A percentile compares a stretch with the other conserved stretches of the same genome.
phyloP scores from a whole-genome alignment of 768 basidiomycete species.

The Boletellus ananiceps region DNA sequence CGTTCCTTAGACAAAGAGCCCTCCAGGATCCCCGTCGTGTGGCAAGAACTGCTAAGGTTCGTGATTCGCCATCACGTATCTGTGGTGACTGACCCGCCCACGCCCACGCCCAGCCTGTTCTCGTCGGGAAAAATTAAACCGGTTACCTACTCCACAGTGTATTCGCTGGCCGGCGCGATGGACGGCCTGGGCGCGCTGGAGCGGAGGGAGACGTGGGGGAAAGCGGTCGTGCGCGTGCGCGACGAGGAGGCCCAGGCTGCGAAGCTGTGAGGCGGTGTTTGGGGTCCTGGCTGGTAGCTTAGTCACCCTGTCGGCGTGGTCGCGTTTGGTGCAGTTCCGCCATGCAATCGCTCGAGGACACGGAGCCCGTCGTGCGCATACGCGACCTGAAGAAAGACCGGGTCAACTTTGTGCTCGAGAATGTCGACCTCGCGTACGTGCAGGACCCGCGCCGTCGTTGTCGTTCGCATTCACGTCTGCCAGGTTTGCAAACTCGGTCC shows the following conservation, averaged over 20 bases:
- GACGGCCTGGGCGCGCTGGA: conserved; percentile 76
- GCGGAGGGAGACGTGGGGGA: conserved; percentile 87
- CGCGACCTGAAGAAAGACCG: conserved; percentile 80
- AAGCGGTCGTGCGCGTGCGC: conserved; percentile 65
- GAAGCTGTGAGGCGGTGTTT: conserved; percentile 38
- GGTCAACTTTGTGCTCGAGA: conserved; percentile 89
- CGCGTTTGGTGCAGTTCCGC: conserved; percentile 1
- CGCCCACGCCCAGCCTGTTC: conserved; percentile 50
- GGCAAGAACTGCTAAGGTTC: conserved; percentile 65
- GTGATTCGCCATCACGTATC: conserved; percentile 16
- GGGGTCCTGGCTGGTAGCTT: conserved; percentile 17
- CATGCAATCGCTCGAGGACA: conserved; percentile 36
- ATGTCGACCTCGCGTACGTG: conserved; percentile 92
- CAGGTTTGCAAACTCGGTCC: conserved; percentile 91
- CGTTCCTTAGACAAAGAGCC: conserved; percentile 56
- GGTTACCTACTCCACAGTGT: conserved; percentile 64
- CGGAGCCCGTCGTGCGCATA: conserved; percentile 73
- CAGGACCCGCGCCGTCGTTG: neutral
- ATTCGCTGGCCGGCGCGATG: conserved; percentile 58
- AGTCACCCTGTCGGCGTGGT: neutral
- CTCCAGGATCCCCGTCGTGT: conserved; percentile 58
- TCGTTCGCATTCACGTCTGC: conserved; percentile 8
- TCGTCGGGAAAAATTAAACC: conserved; percentile 61
- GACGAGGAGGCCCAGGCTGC: conserved; percentile 40
- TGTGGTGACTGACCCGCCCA: conserved; percentile 2